Evolutionary conservation across 2,329 filamentous ascomycete species (phyloP), one percentile per base, ranked within the genome.

Genomic region (Sarocladium brachiariae): DNA sequence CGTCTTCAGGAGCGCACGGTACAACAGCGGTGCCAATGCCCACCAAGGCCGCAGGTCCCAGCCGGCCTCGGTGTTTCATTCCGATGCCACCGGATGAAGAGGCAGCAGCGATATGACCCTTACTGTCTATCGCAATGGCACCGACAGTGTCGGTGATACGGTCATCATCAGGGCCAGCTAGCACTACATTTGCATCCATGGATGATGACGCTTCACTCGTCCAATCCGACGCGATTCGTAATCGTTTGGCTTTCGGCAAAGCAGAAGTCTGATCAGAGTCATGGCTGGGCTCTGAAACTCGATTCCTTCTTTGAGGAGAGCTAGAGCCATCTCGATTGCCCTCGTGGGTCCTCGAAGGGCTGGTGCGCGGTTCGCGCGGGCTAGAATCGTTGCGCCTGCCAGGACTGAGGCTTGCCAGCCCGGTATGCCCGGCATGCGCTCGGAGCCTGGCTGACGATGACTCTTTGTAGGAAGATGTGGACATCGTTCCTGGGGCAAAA

Each of bases 81-180:
- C 93, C 92, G 63, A 99, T 99, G 1, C 93, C 93, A 5, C 93
- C 93, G 14, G 95, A 99, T 2, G 93, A 99, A 2, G 93, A 96
- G 14, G 87, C 93, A 3, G 92, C 93, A 4, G 95, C 92, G 62
- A 99, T 96, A 52, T 86, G 85, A 14, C 93, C 93, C 58, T 78
- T 80, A 47, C 79, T 78, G 61, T 99, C 93, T 55, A 99, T 84
- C 10, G 90, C 93, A 62, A 99, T 96, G 24, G 91, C 93, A 39
- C 95, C 93, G 53, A 99, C 90, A 11, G 93, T 99, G 70, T 99
- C 93, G 2, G 86, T 95, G 58, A 99, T 78, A 23, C 68, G 76
- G 60, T 86, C 78, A 54, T 89, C 83, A 19, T 49, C 43, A 19
- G n/a, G n/a, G n/a, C n/a, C n/a, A n/a, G n/a, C n/a, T n/a, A n/a